Evolutionary conservation across 2,329 filamentous ascomycete species (phyloP), one percentile per base, ranked within the genome.

Genomic region (Bipolaris sorokiniana): DNA sequence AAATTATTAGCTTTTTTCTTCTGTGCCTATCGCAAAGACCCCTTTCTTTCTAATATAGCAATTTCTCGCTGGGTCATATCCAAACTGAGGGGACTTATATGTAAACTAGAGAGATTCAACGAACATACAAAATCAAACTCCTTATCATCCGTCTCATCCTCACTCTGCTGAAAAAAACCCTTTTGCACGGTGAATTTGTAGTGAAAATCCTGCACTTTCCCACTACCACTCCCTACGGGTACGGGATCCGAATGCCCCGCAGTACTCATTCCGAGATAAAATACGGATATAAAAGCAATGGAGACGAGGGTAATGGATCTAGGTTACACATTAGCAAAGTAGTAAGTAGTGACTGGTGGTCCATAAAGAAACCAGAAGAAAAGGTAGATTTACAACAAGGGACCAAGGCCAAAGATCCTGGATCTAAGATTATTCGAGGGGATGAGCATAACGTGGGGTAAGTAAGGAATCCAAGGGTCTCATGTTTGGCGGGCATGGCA

Each of bases 101-200:
- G 37, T n/a, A 16, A 41, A 23, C 23, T 15, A 16, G 9, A 4
- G 10, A 28, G 3, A 1, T 10, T 41, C 9, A 13, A 13, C 5
- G 10, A 11, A 58, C 67, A 48, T 69, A 90, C 87, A 68, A 89
- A 90, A 74, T 89, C 86, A 72, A 90, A 90, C 1, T 72, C 81
- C 1, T 65, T 73, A 1, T 85, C 75, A 57, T 85, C 77, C 0
- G 87, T 90, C 3, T 76, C 70, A 0, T 80, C 70, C 31, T 88
- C 82, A 63, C 88, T 86, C 66, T 90, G 88, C 44, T 85, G 72
- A 62, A 90, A 90, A 70, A 84, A 86, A 0, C 86, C 88, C 5
- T 79, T 78, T 0, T 88, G 79, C 0, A 85, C 83, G 0, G 82
- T 82, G 68, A 87, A 89, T 49, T 83, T 81, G 67, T 86, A 83